These are phyloP conservation scores for Grosmannia clavigera DNA, from an alignment of 2,329 filamentous ascomycete genomes.

Conservation along the genomic window DNA sequence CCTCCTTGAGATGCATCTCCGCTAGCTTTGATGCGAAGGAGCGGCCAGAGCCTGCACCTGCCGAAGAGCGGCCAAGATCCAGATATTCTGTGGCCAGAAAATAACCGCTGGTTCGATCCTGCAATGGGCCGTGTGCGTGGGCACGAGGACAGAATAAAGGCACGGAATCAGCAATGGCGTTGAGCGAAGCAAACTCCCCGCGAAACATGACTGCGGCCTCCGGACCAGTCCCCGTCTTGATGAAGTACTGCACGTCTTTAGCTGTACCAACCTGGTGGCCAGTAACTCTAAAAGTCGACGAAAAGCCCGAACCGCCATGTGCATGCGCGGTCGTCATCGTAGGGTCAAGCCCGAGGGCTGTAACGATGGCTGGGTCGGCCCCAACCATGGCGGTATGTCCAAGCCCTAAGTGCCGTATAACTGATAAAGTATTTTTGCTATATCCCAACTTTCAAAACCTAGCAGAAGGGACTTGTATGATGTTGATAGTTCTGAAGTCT, in stretches of 20 bases:
- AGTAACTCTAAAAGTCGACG: constrained; percentile 42
- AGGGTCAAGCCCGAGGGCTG: constrained; percentile 47
- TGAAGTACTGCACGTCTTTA: constrained; percentile 41
- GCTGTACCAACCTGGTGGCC: constrained; percentile 12
- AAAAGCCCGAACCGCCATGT: constrained; percentile 55
- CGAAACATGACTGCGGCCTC: constrained; percentile 57
- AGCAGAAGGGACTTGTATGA: too few species aligned
- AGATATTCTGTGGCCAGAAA: constrained; percentile 72
- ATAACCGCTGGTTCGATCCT: constrained; percentile 34
- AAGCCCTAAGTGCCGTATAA: neutral
- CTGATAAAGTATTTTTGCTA: neutral
- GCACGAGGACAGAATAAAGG: constrained; percentile 66
- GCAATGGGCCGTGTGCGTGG: constrained; percentile 55
- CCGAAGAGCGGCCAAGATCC: constrained; percentile 37
- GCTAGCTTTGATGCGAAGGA: constrained; percentile 67
- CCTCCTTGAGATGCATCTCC: constrained; percentile 63
- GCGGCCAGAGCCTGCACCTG: constrained; percentile 30
- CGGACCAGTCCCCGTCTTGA: constrained; percentile 54
- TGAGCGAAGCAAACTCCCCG: constrained; percentile 74
- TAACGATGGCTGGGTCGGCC: constrained; percentile 50
- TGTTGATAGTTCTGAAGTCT: too few species aligned
- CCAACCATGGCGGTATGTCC: constrained; percentile 13
- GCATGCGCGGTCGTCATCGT: constrained; percentile 40
- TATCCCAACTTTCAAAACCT: neutral
- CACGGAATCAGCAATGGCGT: constrained; percentile 61